Conservation (phyloP, 352 stramenopile species). For the Globisporangium orthogonon region DNA sequence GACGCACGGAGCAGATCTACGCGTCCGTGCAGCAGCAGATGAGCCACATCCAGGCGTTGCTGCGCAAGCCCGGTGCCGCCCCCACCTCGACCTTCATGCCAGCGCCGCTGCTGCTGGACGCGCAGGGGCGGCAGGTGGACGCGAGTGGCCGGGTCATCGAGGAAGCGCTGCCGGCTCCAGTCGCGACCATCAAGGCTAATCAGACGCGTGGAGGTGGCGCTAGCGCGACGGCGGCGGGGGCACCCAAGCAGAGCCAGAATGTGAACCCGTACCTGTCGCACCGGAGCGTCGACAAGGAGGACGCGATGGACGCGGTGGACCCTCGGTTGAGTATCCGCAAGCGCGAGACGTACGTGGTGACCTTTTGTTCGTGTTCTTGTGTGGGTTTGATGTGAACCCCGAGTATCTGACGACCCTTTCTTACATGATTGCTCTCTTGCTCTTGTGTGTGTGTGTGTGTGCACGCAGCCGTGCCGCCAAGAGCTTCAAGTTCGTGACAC, state of each 20-base stretch:
- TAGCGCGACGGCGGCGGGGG: background rate
- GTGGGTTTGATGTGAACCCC: no score
- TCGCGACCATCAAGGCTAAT: slow-evolving; percentile 55
- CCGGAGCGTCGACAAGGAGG: slow-evolving; percentile 62
- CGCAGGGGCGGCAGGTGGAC: slow-evolving; percentile 75
- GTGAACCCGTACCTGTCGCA: slow-evolving; percentile 80
- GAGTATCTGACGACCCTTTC: no score
- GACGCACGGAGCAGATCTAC: slow-evolving; percentile 68
- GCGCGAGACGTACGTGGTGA: slow-evolving; percentile 59
- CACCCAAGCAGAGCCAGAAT: slow-evolving; percentile 25
- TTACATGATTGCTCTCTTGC: no score
- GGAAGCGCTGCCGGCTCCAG: slow-evolving; percentile 27
- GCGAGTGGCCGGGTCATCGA: slow-evolving; percentile 63
- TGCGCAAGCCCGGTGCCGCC: slow-evolving; percentile 33
- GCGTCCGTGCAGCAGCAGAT: slow-evolving; percentile 86
- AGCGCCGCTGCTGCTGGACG: slow-evolving; percentile 69
- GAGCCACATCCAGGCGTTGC: slow-evolving; percentile 61
- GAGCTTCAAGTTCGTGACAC: slow-evolving; percentile 77
- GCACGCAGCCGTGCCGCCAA: slow-evolving; percentile 58
- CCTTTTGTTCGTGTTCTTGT: background rate
- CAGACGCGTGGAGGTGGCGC: slow-evolving; percentile 12
- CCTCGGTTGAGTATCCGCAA: slow-evolving; percentile 72
- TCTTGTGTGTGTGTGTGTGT: background rate
- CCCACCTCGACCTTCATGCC: slow-evolving; percentile 50
- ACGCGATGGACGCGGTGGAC: slow-evolving; percentile 64